Evolutionary conservation across 2,329 filamentous ascomycete genomes (phyloP).

Genomic region (Ploettnerulaceae sp.): DNA sequence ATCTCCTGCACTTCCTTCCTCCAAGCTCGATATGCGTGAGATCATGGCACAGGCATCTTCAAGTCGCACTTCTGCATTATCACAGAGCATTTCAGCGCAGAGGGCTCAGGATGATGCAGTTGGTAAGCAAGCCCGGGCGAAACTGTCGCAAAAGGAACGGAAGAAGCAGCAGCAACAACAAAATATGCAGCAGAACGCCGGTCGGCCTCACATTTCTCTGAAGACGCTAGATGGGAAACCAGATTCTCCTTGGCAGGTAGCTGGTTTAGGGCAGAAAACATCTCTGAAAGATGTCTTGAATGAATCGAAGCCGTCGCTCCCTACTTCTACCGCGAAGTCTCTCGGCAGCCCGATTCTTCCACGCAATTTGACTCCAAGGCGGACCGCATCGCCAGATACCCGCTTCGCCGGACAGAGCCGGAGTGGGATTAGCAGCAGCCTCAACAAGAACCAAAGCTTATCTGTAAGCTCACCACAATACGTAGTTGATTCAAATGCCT

Average conservation of each 20-base stretch:
- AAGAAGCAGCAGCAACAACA: constrained; percentile 79
- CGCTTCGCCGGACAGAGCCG: constrained; percentile 54
- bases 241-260: constrained; percentile 62
- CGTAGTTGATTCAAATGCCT: constrained; percentile 20
- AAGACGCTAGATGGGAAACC: constrained; percentile 39
- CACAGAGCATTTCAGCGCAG: constrained; percentile 49
- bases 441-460: constrained; percentile 16
- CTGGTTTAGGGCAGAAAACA: constrained; percentile 44
- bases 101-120: constrained; percentile 34
- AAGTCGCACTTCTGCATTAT: constrained; percentile 45
- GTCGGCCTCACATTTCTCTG: constrained; percentile 41
- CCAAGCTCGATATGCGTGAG: constrained; percentile 57
- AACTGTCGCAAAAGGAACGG: constrained; percentile 86
- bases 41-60: constrained; percentile 72
- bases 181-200: constrained; percentile 37
- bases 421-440: constrained; percentile 14
- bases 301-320: constrained; percentile 29
- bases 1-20: constrained; percentile 27
- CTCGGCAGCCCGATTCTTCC: constrained; percentile 20
- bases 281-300: constrained; percentile 47
- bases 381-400: constrained; percentile 57
- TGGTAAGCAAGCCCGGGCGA: constrained; percentile 43
- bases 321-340: constrained; percentile 29
- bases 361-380: constrained; percentile 38
- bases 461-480: constrained; percentile 15